phyloP scores from a whole-genome alignment of 2,329 filamentous ascomycete species.

The Ophiostoma ips region DNA sequence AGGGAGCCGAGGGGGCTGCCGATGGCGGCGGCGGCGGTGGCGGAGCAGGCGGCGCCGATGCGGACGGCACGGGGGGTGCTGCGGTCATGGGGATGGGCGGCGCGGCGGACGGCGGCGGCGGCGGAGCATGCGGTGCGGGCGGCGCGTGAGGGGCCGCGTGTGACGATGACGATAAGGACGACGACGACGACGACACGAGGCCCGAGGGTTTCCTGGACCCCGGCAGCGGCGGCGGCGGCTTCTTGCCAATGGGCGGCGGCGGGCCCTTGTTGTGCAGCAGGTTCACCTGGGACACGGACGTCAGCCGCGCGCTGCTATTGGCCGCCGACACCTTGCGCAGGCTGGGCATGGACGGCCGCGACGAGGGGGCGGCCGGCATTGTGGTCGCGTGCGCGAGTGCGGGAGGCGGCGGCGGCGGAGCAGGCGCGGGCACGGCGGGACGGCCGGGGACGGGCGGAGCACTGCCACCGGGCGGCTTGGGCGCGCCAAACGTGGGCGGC shows the following conservation, averaged over 20 bases:
- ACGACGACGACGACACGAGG: slow-evolving; percentile 1
- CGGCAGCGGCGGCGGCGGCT: slow-evolving; percentile 51
- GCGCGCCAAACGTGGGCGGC: slow-evolving; percentile 39
- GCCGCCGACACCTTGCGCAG: slow-evolving; percentile 42
- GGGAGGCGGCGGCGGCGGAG: not conserved
- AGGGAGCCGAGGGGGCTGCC: not conserved
- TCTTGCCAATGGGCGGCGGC: slow-evolving; percentile 67
- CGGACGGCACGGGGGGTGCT: slow-evolving; percentile 19
- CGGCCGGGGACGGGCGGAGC: slow-evolving; percentile 46
- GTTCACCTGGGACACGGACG: slow-evolving; percentile 39
- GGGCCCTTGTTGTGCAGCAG: slow-evolving; percentile 38
- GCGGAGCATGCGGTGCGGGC: slow-evolving; percentile 26
- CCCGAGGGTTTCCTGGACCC: slow-evolving; percentile 43
- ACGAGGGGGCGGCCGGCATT: slow-evolving; percentile 19
- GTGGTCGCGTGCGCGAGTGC: not conserved
- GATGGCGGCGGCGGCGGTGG: slow-evolving; percentile 22
- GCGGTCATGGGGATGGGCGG: not conserved
- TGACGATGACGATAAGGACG: no score
- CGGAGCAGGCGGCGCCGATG: slow-evolving; percentile 22
- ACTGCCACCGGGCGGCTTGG: slow-evolving; percentile 44
- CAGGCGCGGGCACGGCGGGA: slow-evolving; percentile 30
- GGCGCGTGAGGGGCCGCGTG: no score
- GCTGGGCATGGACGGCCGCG: slow-evolving; percentile 38
- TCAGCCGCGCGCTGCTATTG: slow-evolving; percentile 39
- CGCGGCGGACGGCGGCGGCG: slow-evolving; percentile 12